Base-by-base conservation (phyloP, 768 basidiomycete species). In the Hebeloma cylindrosporum region DNA sequence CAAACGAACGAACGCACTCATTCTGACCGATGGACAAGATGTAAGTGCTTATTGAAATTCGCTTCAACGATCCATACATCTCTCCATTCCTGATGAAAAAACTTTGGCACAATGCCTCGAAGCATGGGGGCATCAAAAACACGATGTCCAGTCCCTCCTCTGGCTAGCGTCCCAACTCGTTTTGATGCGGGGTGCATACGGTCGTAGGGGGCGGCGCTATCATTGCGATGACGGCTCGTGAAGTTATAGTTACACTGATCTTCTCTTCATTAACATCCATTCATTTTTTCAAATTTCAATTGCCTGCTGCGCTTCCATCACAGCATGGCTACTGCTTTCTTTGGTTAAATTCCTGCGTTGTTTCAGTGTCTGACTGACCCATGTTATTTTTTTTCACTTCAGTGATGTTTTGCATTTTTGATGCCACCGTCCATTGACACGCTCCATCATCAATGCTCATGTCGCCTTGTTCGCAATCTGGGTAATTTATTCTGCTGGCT, bases 231-330 rank as follows among this genome's bases (percentile, higher is more conserved):
- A 49, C 30, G 48, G 44, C 30, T 34, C 29, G 37, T 46, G 47
- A 53, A 46, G 52, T 53, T 53, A 53, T 53, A 53, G 52, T 53
- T 53, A 53, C 48, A 46, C 52, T 53, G 52, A 53, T 43, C 31
- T 18, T 27, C 41, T 39, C 20, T 18, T 22, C 25, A 25, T 26
- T 7, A 17, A 14, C 35, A 7, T 35, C 14, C 18, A 20, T 16
- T 3, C 22, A 8, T 41, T 30, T 41, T 33, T 35, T 4, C 34
- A n/a, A 4, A n/a, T 8, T 3, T 32, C 10, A 35, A 2, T 22
- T 26, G 18, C 28, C 26, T 31, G 27, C 34, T 31, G 17, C 30
- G 30, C 17, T 5, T 31, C 30, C 13, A 17, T 31, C 17, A 31
- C 29, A 18, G 22, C 18, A 23, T 32, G 36, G n/a, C 18, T 18